Conservation (phyloP, 345 rosid species). For the Brassica carinata region DNA sequence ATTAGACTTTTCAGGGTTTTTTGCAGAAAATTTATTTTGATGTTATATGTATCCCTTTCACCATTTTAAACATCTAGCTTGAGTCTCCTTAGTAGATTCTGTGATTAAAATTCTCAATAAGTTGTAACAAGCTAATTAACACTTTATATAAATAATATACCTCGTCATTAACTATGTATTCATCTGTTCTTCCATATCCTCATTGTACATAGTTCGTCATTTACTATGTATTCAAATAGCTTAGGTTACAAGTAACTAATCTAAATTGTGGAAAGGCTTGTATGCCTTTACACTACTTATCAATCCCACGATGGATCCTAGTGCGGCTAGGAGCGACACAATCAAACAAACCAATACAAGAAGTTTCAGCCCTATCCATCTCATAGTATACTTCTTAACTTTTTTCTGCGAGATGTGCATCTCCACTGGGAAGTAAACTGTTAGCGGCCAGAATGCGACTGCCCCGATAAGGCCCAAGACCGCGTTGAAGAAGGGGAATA, state of each 20-base stretch:
- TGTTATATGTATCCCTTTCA: no score
- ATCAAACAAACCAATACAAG: constrained; percentile 56
- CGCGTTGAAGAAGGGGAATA: constrained; percentile 88
- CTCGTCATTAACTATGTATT: no score
- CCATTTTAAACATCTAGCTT: no score
- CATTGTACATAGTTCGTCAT: not conserved
- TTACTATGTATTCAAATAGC: not conserved
- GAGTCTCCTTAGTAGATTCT: no score
- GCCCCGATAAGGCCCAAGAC: constrained; percentile 82
- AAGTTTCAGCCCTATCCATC: constrained; percentile 72
- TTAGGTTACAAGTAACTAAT: constrained; percentile 7
- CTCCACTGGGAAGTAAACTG: constrained; percentile 83
- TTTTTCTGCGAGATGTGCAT: constrained; percentile 70
- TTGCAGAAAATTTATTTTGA: no score
- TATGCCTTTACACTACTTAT: constrained; percentile 51
- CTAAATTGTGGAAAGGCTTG: constrained; percentile 58
- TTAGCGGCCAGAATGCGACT: constrained; percentile 75
- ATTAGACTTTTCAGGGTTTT: no score
- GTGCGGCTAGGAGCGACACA: constrained; percentile 62
- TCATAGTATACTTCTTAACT: constrained; percentile 50
- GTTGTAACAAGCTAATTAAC: not conserved
- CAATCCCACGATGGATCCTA: constrained; percentile 73
- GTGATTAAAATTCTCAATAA: no score
- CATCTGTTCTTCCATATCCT: no score
- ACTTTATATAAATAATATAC: not conserved